These are phyloP conservation scores for Epithemia pelagica DNA, from an alignment of 108 stramenopile genomes.

Conservation along the genomic window DNA sequence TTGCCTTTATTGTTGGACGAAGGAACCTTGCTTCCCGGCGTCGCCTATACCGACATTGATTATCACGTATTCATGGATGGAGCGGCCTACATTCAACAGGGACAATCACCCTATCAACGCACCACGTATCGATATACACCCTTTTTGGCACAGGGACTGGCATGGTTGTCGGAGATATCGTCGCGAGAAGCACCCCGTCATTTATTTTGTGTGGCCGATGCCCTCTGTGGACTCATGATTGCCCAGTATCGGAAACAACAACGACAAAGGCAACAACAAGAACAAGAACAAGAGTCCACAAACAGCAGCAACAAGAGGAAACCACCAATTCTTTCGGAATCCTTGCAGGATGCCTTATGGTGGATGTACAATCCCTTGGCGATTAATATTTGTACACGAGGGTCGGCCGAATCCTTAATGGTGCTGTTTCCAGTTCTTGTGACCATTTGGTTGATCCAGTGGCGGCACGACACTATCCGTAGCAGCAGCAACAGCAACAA, in stretches of 20 bases:
- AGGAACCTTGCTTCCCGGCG: conserved; percentile 53
- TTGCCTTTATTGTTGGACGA: conserved; percentile 63
- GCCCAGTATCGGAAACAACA: conserved; percentile 19
- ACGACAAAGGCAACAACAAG: conserved; percentile 13
- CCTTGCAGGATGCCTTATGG: conserved; percentile 57
- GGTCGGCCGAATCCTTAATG: conserved; percentile 80
- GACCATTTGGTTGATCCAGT: conserved; percentile 44
- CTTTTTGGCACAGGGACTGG: conserved; percentile 76
- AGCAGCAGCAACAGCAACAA: not conserved
- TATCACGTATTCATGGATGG: conserved; percentile 85
- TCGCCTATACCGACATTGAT: conserved; percentile 85
- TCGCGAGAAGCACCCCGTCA: conserved; percentile 45
- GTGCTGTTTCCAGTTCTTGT: conserved; percentile 78
- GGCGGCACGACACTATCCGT: not conserved
- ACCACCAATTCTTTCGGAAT: conserved; percentile 4
- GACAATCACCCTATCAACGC: conserved; percentile 81
- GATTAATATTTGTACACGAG: conserved; percentile 92
- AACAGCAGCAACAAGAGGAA: conserved; percentile 3
- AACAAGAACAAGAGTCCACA: not conserved
- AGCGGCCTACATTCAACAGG: conserved; percentile 46
- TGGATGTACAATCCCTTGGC: conserved; percentile 88
- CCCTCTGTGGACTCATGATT: conserved; percentile 73
- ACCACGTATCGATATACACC: conserved; percentile 99
- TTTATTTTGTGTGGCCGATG: conserved; percentile 81
- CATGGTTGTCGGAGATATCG: conserved; percentile 11